Conservation (phyloP, 2,329 filamentous ascomycete species). For the Beauveria bassiana region DNA sequence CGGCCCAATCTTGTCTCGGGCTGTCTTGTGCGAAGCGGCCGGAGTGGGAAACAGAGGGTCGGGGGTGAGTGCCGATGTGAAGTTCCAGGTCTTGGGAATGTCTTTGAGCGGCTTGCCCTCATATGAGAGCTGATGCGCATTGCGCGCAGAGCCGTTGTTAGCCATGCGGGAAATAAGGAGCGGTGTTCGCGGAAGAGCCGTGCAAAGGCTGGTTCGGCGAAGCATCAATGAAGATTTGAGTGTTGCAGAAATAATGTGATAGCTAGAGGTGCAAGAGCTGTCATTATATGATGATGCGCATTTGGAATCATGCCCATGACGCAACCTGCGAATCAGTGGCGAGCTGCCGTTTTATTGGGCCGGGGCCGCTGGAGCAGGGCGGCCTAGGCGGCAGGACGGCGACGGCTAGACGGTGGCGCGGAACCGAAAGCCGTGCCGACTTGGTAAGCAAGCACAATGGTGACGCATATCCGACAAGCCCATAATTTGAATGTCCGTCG, state of each 20-base stretch:
- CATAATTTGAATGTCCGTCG: background rate
- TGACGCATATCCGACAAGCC: background rate
- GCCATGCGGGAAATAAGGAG: conserved; percentile 7
- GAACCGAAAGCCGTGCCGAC: conserved; percentile 6
- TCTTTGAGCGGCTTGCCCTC: conserved; percentile 38
- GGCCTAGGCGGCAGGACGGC: background rate
- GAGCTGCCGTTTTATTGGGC: background rate
- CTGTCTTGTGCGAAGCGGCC: conserved; percentile 69
- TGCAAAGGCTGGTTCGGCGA: conserved; percentile 1
- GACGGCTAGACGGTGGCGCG: conserved; percentile 6
- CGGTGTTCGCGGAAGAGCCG: conserved; percentile 4
- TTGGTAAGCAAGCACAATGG: background rate
- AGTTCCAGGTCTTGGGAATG: conserved; percentile 58
- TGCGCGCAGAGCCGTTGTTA: background rate
- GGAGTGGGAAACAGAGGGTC: conserved; percentile 77
- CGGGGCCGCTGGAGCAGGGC: background rate
- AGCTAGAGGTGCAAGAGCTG: background rate
- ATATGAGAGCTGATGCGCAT: conserved; percentile 8
- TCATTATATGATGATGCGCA: background rate
- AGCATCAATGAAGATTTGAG: conserved; percentile 8
- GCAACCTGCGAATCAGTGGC: conserved; percentile 2
- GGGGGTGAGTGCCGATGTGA: conserved; percentile 61
- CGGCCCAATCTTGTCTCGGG: conserved; percentile 68
- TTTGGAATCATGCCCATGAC: conserved; percentile 8
- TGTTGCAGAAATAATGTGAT: background rate